These are phyloP conservation scores for Boletus reticuloceps DNA, from an alignment of 768 basidiomycete genomes.

Conservation along the genomic window DNA sequence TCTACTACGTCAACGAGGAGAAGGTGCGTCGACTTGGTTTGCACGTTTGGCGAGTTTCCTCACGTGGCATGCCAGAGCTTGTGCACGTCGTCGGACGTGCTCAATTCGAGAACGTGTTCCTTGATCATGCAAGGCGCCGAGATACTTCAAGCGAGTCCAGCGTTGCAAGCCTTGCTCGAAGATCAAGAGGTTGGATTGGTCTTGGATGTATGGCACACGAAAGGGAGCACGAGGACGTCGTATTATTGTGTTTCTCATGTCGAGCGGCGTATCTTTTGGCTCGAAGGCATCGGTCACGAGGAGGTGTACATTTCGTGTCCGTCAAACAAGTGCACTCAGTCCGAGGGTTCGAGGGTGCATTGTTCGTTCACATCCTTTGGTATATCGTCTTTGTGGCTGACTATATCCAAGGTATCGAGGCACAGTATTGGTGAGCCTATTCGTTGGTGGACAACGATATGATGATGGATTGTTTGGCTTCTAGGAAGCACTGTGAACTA, in stretches of 20 bases:
- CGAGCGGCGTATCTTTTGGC: conserved; percentile 30
- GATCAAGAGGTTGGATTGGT: conserved; percentile 17
- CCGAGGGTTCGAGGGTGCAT: conserved; percentile 12
- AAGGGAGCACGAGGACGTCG: neutral
- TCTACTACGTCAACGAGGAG: conserved; percentile 31
- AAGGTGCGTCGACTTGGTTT: conserved; percentile 22
- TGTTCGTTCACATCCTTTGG: conserved; percentile 18
- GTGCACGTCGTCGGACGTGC: conserved; percentile 12
- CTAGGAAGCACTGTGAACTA: conserved; percentile 31
- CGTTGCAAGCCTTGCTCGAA: conserved; percentile 5
- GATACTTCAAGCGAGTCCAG: conserved; percentile 1
- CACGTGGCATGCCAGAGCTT: conserved; percentile 3
- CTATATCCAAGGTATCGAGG: conserved; percentile 21
- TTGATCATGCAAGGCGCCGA: conserved; percentile 14
- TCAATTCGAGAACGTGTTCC: neutral
- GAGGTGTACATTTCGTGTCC: conserved; percentile 21
- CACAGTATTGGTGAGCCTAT: conserved; percentile 28
- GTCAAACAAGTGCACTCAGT: conserved; percentile 15
- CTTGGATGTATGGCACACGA: conserved; percentile 6
- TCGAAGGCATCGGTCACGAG: conserved; percentile 21
- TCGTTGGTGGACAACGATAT: too few relatives aligned
- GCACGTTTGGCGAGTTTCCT: neutral
- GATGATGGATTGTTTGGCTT: neutral
- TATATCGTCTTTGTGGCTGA: neutral
- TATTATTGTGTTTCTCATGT: conserved; percentile 31